Evolutionary conservation across 2,329 filamentous ascomycete genomes (phyloP), one percentile per base, ranked within the genome.

Genomic region (Arthrobotrys entomopaga): DNA sequence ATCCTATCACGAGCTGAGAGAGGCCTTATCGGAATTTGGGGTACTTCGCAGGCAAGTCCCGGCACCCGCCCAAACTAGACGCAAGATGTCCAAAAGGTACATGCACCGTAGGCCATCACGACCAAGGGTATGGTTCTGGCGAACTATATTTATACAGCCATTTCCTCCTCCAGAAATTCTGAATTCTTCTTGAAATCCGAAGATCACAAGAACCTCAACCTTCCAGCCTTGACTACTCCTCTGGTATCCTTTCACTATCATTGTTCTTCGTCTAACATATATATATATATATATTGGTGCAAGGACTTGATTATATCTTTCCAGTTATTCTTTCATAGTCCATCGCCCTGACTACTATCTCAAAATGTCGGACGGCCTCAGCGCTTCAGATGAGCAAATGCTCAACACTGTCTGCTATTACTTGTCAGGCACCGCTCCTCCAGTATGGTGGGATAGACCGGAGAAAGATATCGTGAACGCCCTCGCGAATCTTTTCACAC

Each of bases 351-450:
- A n/a, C 40, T 46, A 49, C 59, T 42, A 54, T 38, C n/a, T 59
- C 70, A 74, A 74, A 50, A 74, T 74, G 70, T 74, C 54, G 56
- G 53, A 43, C 19, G 29, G 29, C 29, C 63, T 74, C 34, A 54
- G 49, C 58, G 7, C 19, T 11, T 57, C 58, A 22, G 60, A 74
- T 10, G 40, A 53, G 15, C 40, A 46, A n/a, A 43, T n/a, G 24
- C 34, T 66, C 29, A 74, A 74, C 46, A 74, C 70, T 16, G 56
- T 66, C 63, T 74, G 70, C 63, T 67, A 67, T 58, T 74, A 74
- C 50, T 16, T 67, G 16, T 57, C 70, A 34, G 70, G 70, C 19
- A 67, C 57, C 11, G 49, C 63, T n/a, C 50, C 49, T 24, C 19
- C 46, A 57, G 1, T 13, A 58, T 67, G 63, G 70, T 74, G 70